Base-by-base conservation (phyloP, 2,329 filamentous ascomycete genomes). In the Hyphodiscus sp. region DNA sequence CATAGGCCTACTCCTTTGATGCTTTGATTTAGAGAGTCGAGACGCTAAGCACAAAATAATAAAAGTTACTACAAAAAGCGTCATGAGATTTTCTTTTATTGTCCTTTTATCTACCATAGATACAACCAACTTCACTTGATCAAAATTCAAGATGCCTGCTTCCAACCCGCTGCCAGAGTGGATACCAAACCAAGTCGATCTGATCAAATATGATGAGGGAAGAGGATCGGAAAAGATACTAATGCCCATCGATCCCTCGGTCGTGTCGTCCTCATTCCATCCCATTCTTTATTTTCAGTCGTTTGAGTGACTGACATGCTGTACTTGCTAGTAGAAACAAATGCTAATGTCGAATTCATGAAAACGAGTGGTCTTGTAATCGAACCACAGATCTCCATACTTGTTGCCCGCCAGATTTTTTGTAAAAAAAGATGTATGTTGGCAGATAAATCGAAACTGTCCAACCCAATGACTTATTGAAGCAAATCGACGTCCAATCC, bases 401-500 rank as follows among this genome's bases (percentile, higher is more conserved):
- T 13, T 38, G 5, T 38, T 38, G 33, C 23, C 5, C 13, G 11
- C 33, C 2, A 13, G 11, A 13, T 38, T 4, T 38, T 13, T 38
- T 15, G 38, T 38, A 50, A 50, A 59, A 56, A 45, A 53, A 60
- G 58, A 41, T 42, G 57, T 62, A 57, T 57, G 54, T 56, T 57
- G 43, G 16, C 30, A 29, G 3, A 47, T 29, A 26, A 26, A 15
- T 29, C 20, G 45, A 29, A 47, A 47, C 19, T 44, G 5, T 52
- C 51, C 41, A 43, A 47, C 29, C 42, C 29, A 23, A 45, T 55
- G 47, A 44, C 54, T 66, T 51, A 68, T 52, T 61, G 62, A 57
- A 69, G 65, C 49, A 86, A 72, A 63, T 96, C 94, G 49, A 99
- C 94, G 74, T 99, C 94, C 68, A 99, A 79, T n/a, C 94, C 94